Evolutionary conservation across 352 stramenopile species (phyloP), one percentile per base, ranked within the genome.

Genomic region (Phytophthora litchii): DNA sequence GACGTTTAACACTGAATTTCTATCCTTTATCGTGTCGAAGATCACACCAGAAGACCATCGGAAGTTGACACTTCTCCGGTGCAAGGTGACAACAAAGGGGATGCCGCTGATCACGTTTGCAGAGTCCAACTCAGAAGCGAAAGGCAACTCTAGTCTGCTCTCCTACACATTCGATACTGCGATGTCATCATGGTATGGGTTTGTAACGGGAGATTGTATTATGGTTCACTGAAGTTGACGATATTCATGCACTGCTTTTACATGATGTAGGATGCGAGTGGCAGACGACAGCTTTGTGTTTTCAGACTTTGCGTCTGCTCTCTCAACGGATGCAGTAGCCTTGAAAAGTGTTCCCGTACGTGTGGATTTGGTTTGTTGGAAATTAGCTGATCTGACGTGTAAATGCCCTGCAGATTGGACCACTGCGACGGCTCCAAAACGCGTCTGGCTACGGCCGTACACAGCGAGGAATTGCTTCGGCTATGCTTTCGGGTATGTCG

Each of bases 31-130:
- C 62, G 23, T 56, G 40, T 36, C 14, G 20, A 41, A 76, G 67
- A 29, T 64, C 9, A 49, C 40, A 21, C 43, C 50, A 49, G 58
- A 70, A 45, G 57, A 72, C 42, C 43, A 63, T 25, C 79, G 68
- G 10, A 76, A 78, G 17, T 43, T 91, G 21, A 94, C 86, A 8
- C 63, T 95, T 11, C 64, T 95, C 54, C 74, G 84, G 13, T 90
- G 80, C 49, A 74, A 86, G 46, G 70, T 95, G 21, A 93, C 83
- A 21, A 56, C 69, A 1, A 85, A 72, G 13, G 87, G 87, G 5
- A 76, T 89, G 43, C 84, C 87, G 3, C 83, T 93, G n/a, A 65
- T 95, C 31, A 94, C 87, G n/a, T 87, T 95, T 54, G 85, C 83
- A 14, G 73, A 91, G 41, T 78, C 80, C 3, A 86, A 76, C 29